Evolutionary conservation across 176 grass and related monocot species (phyloP), one percentile per base, ranked within the genome.

Genomic region (Microstegium vimineum): DNA sequence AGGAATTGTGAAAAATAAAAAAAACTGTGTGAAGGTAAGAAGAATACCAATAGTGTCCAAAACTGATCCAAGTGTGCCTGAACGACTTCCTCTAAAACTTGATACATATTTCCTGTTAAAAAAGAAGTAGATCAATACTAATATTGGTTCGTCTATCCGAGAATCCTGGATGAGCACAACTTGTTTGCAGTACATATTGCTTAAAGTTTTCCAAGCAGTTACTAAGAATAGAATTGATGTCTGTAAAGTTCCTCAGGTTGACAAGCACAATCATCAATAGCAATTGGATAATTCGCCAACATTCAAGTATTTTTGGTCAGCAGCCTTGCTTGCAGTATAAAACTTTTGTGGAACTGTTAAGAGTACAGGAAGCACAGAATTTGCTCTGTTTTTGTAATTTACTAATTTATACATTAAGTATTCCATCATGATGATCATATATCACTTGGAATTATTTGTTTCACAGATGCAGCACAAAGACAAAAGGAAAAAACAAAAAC

Each of bases 101-200:
- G 96, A 99, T 78, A 90, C 42, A 46, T 85, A 95, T 62, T 94
- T 95, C 96, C 96, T 99, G 84, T 77, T 69, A 51, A 62, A 41
- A 43, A 43, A 73, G 8, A 72, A 17, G 5, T 61, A 62, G 62
- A 69, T 69, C 6, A 68, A 68, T 54, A 75, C 1, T 51, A 18
- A 51, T 51, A 51, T 51, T 2, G 16, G 46, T 51, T 51, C 5
- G 5, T 18, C 16, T 51, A 51, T 51, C 16, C 17, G 16, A 51
- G 46, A 18, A 51, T 7, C 32, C 43, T 33, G 49, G 20, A 84
- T 11, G 9, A 75, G 23, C 46, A 66, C 27, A 74, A 73, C 23
- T 32, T 9, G 56, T 72, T 85, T 77, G 78, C 22, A 59, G 66
- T 64, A 52, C 42, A 82, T 56, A 85, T 36, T 85, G 16, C 68